phyloP scores from a whole-genome alignment of 805 yeast genomes.

The Brettanomyces custersianus region DNA sequence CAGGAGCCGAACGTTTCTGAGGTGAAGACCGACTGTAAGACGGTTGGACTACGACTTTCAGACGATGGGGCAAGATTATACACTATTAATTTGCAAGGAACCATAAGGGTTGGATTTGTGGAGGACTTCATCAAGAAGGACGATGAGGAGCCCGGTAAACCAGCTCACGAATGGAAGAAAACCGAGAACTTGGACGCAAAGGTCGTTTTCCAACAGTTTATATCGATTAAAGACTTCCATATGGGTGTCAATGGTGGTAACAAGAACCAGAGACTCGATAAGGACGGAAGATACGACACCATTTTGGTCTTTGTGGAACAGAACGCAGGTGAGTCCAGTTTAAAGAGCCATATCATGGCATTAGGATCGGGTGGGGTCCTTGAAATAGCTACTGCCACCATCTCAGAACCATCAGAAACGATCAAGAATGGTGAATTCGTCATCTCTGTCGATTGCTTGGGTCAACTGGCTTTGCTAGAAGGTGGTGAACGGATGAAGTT shows the following conservation, averaged over 20 bases:
- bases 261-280: conserved; percentile 7
- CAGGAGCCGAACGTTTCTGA: background rate
- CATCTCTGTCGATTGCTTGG: conserved; percentile 21
- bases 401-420: conserved; percentile 10
- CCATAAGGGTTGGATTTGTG: too few species aligned
- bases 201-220: conserved; percentile 18
- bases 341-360: conserved; percentile 19
- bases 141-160: background rate
- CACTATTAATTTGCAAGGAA: too few species aligned
- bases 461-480: conserved; percentile 20
- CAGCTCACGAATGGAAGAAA: background rate
- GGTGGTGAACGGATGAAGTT: conserved; percentile 10
- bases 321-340: conserved; percentile 6
- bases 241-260: too few species aligned
- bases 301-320: conserved; percentile 17
- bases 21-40: background rate
- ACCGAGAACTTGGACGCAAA: conserved; percentile 1
- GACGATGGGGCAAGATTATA: conserved; percentile 4
- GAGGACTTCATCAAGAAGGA: too few species aligned
- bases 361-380: conserved; percentile 18
- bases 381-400: conserved; percentile 21
- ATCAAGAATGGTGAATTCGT: conserved; percentile 8
- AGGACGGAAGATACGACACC: conserved; percentile 13
- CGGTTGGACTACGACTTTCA: background rate
- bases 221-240: conserved; percentile 18